Evolutionary conservation across 805 yeast species (phyloP), one percentile per base, ranked within the genome.

Genomic region (Spathaspora hagerdaliae): DNA sequence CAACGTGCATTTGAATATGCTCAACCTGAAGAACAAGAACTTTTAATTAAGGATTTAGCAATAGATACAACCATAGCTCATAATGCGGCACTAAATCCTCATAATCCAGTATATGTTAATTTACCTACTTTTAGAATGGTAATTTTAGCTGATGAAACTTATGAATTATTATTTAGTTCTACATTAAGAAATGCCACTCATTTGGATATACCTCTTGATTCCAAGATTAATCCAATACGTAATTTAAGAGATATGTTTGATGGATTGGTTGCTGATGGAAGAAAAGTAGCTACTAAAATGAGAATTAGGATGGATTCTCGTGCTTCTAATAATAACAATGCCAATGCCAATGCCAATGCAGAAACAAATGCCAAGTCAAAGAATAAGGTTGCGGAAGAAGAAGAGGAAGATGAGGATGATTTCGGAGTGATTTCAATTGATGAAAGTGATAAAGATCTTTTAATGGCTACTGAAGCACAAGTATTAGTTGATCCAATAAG

Each of bases 91-190:
- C 67, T 89, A 34, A 87, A 89, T 58, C 96, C 96, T 3, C 74
- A 78, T 31, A 78, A 83, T 31, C 96, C 96, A 1, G 81, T 84
- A 8, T 80, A 69, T 47, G 74, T 91, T 43, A 87, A 85, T 43
- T 69, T 89, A 13, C 88, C 98, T 0, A 90, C 96, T 0, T 92
- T 92, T 67, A 73, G 98, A 50, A 92, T 92, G 99, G 95, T 94
- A 1, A 69, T 94, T 6, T 70, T 92, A 6, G 97, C 98, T 0
- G 97, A 91, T 61, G 98, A 90, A 57, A 87, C 97, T 0, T 85
- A 89, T 54, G 98, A 94, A 62, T 71, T 85, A 36, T 81, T 92
- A 50, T 94, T 94, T 66, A 74, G 87, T 11, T 69, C 73, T 26
- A 84, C 90, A 0, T 69, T 89, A 31, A 75, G 85, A 45, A 63